Conservation (phyloP, 495 filamentous ascomycete species). For the Penicillium bialowiezense region DNA sequence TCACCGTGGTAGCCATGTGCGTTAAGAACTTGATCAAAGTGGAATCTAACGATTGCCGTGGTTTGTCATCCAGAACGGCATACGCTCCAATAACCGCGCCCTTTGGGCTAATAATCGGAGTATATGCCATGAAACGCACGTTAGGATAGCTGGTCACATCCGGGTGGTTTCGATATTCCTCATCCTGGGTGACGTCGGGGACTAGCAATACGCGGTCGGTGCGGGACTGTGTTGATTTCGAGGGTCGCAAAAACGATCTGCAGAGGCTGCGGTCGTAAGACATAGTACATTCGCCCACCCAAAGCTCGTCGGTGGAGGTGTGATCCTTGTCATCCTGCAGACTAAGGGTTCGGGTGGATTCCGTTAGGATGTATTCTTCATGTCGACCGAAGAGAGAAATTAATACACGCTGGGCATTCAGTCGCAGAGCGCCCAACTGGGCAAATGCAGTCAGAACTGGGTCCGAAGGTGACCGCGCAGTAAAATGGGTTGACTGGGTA, state of each 20-base stretch:
- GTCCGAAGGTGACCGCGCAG: slow-evolving; percentile 37
- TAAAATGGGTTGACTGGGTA: slow-evolving; percentile 1
- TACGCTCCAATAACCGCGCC: slow-evolving; percentile 14
- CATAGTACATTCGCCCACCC: slow-evolving; percentile 43
- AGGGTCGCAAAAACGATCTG: slow-evolving; percentile 26
- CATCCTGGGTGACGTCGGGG: slow-evolving; percentile 19
- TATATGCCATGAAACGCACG: slow-evolving; percentile 47
- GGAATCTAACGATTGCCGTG: slow-evolving; percentile 4
- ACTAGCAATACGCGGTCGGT: slow-evolving; percentile 10
- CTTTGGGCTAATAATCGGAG: slow-evolving; percentile 16
- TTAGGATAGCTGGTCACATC: slow-evolving; percentile 41
- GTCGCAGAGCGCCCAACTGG: slow-evolving; percentile 53
- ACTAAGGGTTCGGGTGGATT: slow-evolving; percentile 55
- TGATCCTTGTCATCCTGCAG: slow-evolving; percentile 33
- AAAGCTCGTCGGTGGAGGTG: slow-evolving; percentile 30
- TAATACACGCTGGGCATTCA: slow-evolving; percentile 49
- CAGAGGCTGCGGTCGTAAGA: slow-evolving; percentile 43
- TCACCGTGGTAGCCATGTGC: slow-evolving; percentile 11
- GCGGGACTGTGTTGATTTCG: slow-evolving; percentile 16
- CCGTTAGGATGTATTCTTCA: slow-evolving; percentile 57
- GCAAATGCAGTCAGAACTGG: slow-evolving; percentile 58
- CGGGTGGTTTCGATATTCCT: slow-evolving; percentile 19
- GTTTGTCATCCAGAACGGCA: slow-evolving; percentile 14
- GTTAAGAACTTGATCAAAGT: neutral
- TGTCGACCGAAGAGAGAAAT: slow-evolving; percentile 57